Conservation (phyloP, 2,329 filamentous ascomycete species). For the Zymoseptoria brevis region DNA sequence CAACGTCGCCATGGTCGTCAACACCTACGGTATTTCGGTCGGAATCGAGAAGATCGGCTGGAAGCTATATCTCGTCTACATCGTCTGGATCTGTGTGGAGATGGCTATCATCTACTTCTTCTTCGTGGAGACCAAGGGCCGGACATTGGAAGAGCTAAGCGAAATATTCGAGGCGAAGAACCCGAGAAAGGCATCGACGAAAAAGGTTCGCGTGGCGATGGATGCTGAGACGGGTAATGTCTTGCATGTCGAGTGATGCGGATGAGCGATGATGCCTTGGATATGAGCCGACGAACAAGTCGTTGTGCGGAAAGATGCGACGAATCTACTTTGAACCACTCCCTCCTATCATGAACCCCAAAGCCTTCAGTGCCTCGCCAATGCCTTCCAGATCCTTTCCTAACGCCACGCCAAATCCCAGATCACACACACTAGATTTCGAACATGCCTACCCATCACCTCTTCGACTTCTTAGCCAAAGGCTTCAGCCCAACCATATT, state of each 20-base stretch:
- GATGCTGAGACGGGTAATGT: slow-evolving; percentile 19
- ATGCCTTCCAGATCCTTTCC: no score
- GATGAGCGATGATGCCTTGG: neutral
- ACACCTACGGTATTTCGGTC: slow-evolving; percentile 25
- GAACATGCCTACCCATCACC: neutral
- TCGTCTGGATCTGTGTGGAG: slow-evolving; percentile 27
- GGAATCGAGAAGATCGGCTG: slow-evolving; percentile 21
- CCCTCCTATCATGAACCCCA: neutral
- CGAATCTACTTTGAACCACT: neutral
- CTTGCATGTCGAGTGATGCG: slow-evolving; percentile 10
- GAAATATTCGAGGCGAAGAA: slow-evolving; percentile 20
- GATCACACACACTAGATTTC: no score
- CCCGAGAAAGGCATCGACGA: slow-evolving; percentile 23
- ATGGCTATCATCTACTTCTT: slow-evolving; percentile 26
- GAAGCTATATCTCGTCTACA: slow-evolving; percentile 22
- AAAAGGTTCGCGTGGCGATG: slow-evolving; percentile 23
- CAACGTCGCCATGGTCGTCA: slow-evolving; percentile 38
- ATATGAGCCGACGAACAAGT: neutral
- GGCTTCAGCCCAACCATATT: slow-evolving; percentile 1
- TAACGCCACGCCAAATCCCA: neutral
- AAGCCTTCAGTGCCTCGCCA: no score
- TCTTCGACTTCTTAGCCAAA: neutral
- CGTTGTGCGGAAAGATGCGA: neutral
- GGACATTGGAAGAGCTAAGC: slow-evolving; percentile 27
- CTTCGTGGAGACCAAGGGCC: slow-evolving; percentile 33